Percentiles rank a stretch among this genome's conserved stretches.
Conservation (phyloP, 345 rosid species). For the Hirschfeldia incana region DNA sequence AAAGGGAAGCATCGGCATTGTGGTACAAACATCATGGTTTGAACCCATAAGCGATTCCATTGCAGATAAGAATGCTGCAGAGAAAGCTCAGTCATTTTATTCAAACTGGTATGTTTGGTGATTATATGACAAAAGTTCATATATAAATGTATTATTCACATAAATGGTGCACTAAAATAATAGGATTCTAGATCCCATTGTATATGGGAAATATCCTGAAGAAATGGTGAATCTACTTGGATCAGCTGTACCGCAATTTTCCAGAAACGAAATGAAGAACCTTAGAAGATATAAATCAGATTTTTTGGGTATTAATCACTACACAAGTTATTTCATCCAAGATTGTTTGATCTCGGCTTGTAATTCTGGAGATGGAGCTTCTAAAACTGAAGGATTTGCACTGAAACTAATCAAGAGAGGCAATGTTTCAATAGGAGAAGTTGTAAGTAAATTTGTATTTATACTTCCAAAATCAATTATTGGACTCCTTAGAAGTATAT, state of each 20-base stretch:
- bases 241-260: slow-evolving; percentile 50
- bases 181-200: slow-evolving; percentile 71
- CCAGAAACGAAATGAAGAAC: slow-evolving; percentile 43
- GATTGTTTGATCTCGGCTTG: slow-evolving; percentile 59
- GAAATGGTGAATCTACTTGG: slow-evolving; percentile 62
- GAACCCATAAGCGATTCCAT: slow-evolving; percentile 61
- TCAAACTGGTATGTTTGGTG: slow-evolving; percentile 54
- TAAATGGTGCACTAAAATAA: background rate
- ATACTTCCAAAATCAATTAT: background rate
- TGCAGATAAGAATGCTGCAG: slow-evolving; percentile 56
- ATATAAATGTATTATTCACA: background rate
- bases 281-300: slow-evolving; percentile 48
- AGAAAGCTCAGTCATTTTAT: slow-evolving; percentile 66
- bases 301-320: slow-evolving; percentile 72
- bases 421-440: slow-evolving; percentile 54
- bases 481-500: background rate
- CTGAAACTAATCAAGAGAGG: slow-evolving; percentile 41
- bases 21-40: slow-evolving; percentile 55
- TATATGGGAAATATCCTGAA: slow-evolving; percentile 57
- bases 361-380: slow-evolving; percentile 53
- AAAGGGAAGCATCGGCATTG: slow-evolving; percentile 30
- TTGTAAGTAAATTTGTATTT: slow-evolving; percentile 42
- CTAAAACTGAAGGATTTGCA: slow-evolving; percentile 51
- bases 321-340: slow-evolving; percentile 55
- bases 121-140: background rate